A percentile compares a stretch with the other conserved stretches of the same genome.
Evolutionary conservation across 192 early-diverging fungal genomes (phyloP).

Genomic region (Pilobolus umbonatus): DNA sequence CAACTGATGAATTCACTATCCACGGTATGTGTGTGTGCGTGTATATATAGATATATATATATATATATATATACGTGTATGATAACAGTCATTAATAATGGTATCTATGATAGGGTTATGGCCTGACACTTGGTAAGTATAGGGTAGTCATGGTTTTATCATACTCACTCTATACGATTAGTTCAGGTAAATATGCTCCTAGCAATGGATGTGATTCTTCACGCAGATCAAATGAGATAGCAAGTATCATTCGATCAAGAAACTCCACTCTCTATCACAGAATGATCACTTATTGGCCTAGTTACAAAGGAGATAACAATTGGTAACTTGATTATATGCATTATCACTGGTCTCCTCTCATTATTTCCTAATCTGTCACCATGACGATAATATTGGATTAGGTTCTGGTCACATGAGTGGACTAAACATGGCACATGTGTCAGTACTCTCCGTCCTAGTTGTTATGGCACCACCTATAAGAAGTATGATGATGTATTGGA

Average conservation of each 20-base stretch:
- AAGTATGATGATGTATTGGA: slow-evolving; percentile 37
- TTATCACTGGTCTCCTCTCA: neutral
- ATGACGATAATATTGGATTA: slow-evolving; percentile 1
- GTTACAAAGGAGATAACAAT: slow-evolving; percentile 71
- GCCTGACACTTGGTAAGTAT: slow-evolving; percentile 37
- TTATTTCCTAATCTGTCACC: no score
- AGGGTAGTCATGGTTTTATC: neutral
- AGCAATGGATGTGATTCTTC: slow-evolving; percentile 58
- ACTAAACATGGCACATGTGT: slow-evolving; percentile 47
- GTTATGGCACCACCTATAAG: slow-evolving; percentile 34
- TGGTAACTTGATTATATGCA: slow-evolving; percentile 21
- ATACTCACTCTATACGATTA: neutral
- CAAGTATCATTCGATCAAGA: slow-evolving; percentile 36
- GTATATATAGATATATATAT: neutral
- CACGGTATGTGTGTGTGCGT: slow-evolving; percentile 34
- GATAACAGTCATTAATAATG: neutral
- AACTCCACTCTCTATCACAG: slow-evolving; percentile 25
- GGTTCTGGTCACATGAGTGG: slow-evolving; percentile 51
- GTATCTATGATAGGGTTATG: slow-evolving; percentile 17
- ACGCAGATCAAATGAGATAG: slow-evolving; percentile 55
- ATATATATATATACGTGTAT: neutral
- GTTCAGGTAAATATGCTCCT: slow-evolving; percentile 36
- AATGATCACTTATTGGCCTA: slow-evolving; percentile 41
- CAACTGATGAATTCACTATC: slow-evolving; percentile 35
- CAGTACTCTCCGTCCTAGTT: slow-evolving; percentile 34